Evolutionary conservation across 139 green algal genomes (phyloP).

Genomic region (Diplosphaera chodatii): DNA sequence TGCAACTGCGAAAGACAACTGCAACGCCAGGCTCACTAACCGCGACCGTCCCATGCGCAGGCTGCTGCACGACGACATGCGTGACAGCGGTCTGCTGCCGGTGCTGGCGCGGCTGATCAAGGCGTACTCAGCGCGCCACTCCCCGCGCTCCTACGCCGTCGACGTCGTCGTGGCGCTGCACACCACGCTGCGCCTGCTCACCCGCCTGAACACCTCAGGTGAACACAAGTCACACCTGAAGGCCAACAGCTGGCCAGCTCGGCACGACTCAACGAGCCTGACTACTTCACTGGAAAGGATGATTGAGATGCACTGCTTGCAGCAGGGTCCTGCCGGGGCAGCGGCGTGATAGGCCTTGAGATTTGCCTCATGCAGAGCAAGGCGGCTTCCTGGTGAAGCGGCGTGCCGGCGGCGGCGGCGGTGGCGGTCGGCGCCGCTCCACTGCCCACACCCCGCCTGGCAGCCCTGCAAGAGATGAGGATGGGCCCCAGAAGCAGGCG

Average conservation of each 20-base stretch:
- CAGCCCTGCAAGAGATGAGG: background rate
- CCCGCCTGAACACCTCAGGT: conserved; percentile 33
- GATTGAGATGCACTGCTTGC: too few species aligned
- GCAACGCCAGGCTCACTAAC: too few species aligned
- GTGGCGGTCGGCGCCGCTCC: background rate
- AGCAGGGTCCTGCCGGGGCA: too few species aligned
- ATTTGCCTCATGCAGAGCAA: conserved; percentile 15
- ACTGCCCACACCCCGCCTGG: background rate
- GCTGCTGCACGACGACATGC: conserved; percentile 64
- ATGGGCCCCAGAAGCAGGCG: background rate
- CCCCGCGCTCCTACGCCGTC: conserved; percentile 44
- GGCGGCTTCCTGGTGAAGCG: conserved; percentile 28
- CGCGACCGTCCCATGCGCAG: conserved; percentile 20
- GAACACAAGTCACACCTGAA: background rate
- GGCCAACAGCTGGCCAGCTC: too few species aligned
- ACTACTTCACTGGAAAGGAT: too few species aligned
- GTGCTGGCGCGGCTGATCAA: conserved; percentile 51
- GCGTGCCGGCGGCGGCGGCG: conserved; percentile 4
- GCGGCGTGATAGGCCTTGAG: too few species aligned
- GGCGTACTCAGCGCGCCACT: conserved; percentile 45
- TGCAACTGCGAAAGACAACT: too few species aligned
- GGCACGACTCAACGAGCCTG: background rate
- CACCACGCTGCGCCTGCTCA: conserved; percentile 57
- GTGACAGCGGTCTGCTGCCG: conserved; percentile 67
- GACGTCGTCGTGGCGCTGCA: conserved; percentile 59